These are phyloP conservation scores for Xylariaceae sp. DNA, from an alignment of 2,329 filamentous ascomycete genomes.

Conservation along the genomic window DNA sequence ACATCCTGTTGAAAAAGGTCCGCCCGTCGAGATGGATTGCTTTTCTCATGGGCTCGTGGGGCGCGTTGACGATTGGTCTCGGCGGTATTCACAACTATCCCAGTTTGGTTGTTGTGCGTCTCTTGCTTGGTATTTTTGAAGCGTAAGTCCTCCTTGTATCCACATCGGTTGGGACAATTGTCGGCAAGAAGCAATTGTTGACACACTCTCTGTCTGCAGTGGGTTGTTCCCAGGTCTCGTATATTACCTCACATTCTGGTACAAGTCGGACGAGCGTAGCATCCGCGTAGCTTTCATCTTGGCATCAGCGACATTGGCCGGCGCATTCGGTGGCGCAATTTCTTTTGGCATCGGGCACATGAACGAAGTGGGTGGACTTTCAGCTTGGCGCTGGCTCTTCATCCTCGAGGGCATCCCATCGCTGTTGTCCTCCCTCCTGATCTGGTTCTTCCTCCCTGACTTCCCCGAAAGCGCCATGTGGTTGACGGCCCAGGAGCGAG, in stretches of 20 bases:
- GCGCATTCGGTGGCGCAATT: slow-evolving; percentile 67
- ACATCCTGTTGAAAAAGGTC: slow-evolving; percentile 60
- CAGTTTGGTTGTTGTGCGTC: slow-evolving; percentile 58
- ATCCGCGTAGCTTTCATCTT: slow-evolving; percentile 66
- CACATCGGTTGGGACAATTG: not conserved
- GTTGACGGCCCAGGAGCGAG: slow-evolving; percentile 50
- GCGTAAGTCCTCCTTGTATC: slow-evolving; percentile 34
- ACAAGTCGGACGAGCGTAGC: slow-evolving; percentile 64
- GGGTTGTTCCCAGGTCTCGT: slow-evolving; percentile 64
- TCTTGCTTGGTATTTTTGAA: slow-evolving; percentile 64
- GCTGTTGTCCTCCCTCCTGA: slow-evolving; percentile 49
- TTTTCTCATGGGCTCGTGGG: slow-evolving; percentile 65
- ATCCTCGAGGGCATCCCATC: slow-evolving; percentile 38
- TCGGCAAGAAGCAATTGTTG: slow-evolving; percentile 34
- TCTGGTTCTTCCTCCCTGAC: slow-evolving; percentile 60
- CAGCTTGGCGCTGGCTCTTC: slow-evolving; percentile 69
- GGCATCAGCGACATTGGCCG: slow-evolving; percentile 62
- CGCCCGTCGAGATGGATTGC: slow-evolving; percentile 59
- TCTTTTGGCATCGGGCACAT: slow-evolving; percentile 69
- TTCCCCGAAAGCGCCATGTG: slow-evolving; percentile 61
- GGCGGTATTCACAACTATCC: slow-evolving; percentile 58
- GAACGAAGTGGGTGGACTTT: slow-evolving; percentile 55
- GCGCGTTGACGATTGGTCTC: slow-evolving; percentile 60
- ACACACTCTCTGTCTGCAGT: slow-evolving; percentile 34
- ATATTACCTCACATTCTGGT: slow-evolving; percentile 68